These are phyloP conservation scores for Leonotis leonurus DNA, from an alignment of 257 asterid species.

Conservation along the genomic window DNA sequence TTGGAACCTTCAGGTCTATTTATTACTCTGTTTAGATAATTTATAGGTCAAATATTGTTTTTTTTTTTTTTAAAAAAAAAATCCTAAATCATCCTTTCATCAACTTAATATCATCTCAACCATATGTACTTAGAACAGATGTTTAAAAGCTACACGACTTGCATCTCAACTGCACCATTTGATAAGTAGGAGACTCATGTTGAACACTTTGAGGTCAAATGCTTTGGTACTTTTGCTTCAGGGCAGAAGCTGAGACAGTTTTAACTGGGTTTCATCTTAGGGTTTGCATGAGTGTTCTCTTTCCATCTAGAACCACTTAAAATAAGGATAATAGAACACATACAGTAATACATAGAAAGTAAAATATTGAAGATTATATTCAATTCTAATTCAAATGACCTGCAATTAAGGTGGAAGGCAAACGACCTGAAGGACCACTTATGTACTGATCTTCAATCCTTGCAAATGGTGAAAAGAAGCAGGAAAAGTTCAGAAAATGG, in stretches of 20 bases:
- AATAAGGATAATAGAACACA: neutral
- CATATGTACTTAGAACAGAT: too few relatives aligned
- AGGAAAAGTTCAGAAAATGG: slow-evolving; percentile 21
- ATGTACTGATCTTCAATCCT: slow-evolving; percentile 72
- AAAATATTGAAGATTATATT: neutral
- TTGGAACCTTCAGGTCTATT: neutral
- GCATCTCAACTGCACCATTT: neutral
- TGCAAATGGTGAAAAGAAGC: neutral
- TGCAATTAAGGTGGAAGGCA: slow-evolving; percentile 42
- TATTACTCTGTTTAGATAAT: neutral
- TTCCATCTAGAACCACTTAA: neutral
- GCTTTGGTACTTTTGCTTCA: neutral
- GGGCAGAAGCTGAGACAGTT: neutral
- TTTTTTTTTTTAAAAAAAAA: too few relatives aligned
- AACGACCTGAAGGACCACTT: slow-evolving; percentile 58
- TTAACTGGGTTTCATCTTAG: neutral
- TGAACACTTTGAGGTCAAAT: too few relatives aligned
- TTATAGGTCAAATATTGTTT: neutral
- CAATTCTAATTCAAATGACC: slow-evolving; percentile 33
- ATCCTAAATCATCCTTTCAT: neutral
- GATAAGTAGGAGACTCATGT: neutral
- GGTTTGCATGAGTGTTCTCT: neutral
- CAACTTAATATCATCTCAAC: too few relatives aligned
- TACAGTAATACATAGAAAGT: neutral
- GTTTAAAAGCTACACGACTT: neutral